Base-by-base conservation (phyloP, 306 rosid species). In the Cajanus cajan region DNA sequence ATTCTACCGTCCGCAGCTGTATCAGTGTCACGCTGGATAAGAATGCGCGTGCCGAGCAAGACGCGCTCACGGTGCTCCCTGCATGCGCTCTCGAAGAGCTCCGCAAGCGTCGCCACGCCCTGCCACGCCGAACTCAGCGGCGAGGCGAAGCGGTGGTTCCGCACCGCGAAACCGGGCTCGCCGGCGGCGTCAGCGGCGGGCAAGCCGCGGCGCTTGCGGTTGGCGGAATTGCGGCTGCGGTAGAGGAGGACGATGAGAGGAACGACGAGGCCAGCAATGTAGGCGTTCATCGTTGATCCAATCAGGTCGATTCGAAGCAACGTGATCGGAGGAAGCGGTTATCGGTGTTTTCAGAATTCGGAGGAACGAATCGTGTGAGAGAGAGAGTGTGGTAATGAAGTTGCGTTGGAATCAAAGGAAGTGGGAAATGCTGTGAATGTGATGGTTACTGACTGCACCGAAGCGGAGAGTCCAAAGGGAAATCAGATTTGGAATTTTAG, bases 71-170 rank as follows among this genome's bases (percentile, higher is more conserved):
- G 85, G 70, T 89, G 82, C 73, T 41, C 43, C 81, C 33, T 83
- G 88, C 96, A 91, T 6, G 97, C 80, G 45, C 71, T 82, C 88
- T 96, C 97, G 22, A 93, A 91, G 54, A 96, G 91, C 62, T 96
- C 91, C 6, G 94, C 94, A 18, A 96, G 94, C 63, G 98, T 96
- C 4, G 92, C 70, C 31, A 91, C 80, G 10, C 92, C 96, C 16
- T 90, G 90, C 99, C 99, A 93, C 0, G 90, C 86, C 5, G 98
- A 78, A 22, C 71, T 80, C 10, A 96, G 71, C 0, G 88, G 86
- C 37, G 90, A 75, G 22, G 61, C 16, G 71, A 58, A 83, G 14
- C 86, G 88, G 50, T 76, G 83, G 86, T 91, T 96, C 41, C 96
- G 87, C 41, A 96, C 31, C 24, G 97, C 65, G 31, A 55, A 76